These are phyloP conservation scores for Cicer chorassanicum DNA, from an alignment of 306 rosid species.

Conservation along the genomic window DNA sequence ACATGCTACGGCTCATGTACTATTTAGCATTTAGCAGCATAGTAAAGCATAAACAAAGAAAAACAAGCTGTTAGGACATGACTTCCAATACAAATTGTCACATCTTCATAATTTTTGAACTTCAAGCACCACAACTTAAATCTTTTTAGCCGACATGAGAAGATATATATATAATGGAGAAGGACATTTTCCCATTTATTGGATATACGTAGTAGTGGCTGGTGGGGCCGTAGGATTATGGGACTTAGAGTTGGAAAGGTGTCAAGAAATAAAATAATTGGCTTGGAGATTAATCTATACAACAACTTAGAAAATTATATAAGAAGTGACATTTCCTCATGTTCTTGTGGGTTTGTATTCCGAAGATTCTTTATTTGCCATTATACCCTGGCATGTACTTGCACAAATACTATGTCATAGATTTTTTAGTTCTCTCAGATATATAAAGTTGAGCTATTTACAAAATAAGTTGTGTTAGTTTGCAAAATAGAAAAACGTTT, in stretches of 20 bases:
- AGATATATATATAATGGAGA: constrained; percentile 1
- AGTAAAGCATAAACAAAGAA: constrained; percentile 9
- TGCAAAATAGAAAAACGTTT: too few species aligned
- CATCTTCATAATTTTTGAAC: constrained; percentile 34
- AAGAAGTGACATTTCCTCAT: constrained; percentile 20
- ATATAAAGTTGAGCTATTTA: too few species aligned
- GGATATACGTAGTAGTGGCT: constrained; percentile 23
- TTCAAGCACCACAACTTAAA: constrained; percentile 40
- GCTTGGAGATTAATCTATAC: neutral
- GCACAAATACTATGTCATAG: too few species aligned
- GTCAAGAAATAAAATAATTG: constrained; percentile 7
- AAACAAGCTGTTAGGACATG: constrained; percentile 30
- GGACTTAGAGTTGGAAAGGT: constrained; percentile 22
- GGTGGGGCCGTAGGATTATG: constrained; percentile 38
- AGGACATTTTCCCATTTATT: constrained; percentile 25
- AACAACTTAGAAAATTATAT: neutral
- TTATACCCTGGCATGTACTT: too few species aligned
- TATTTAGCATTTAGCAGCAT: neutral
- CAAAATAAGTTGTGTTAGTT: too few species aligned
- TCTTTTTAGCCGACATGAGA: constrained; percentile 46
- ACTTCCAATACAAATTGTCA: constrained; percentile 34
- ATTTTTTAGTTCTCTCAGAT: too few species aligned
- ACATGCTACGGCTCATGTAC: neutral
- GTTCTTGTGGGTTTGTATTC: neutral
- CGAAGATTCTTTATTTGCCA: too few species aligned